Conservation (phyloP, 2,329 filamentous ascomycete genomes). For the Coleophoma cylindrospora region DNA sequence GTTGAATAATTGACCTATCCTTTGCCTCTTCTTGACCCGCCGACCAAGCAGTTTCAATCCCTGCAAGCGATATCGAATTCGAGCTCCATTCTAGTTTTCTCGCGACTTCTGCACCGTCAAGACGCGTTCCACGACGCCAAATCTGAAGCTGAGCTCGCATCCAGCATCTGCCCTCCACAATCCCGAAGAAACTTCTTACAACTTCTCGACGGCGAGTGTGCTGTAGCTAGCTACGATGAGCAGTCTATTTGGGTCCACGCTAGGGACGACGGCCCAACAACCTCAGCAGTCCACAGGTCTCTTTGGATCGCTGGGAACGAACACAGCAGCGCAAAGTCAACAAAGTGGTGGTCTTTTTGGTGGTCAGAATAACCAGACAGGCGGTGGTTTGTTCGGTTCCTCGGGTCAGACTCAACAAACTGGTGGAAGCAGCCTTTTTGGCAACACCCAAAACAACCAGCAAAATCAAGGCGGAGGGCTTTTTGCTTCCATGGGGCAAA, state of each 20-base stretch:
- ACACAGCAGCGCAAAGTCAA: slow-evolving; percentile 26
- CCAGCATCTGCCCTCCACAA: neutral
- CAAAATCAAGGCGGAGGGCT: slow-evolving; percentile 6
- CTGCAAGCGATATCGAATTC: too few species aligned
- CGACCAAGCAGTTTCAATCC: too few species aligned
- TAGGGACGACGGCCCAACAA: slow-evolving; percentile 10
- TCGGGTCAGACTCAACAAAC: slow-evolving; percentile 4
- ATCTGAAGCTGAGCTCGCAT: neutral
- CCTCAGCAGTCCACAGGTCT: slow-evolving; percentile 16
- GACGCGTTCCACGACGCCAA: neutral
- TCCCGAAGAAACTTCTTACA: neutral
- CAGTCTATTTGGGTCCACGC: slow-evolving; percentile 17
- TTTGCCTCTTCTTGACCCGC: too few species aligned
- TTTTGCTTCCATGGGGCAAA: slow-evolving; percentile 7
- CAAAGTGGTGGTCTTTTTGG: slow-evolving; percentile 24
- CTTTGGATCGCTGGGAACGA: slow-evolving; percentile 11
- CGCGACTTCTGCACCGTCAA: neutral
- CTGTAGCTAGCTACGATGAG: neutral
- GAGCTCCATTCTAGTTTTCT: neutral
- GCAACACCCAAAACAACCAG: slow-evolving; percentile 9
- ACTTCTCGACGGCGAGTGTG: too few species aligned
- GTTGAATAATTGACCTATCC: too few species aligned
- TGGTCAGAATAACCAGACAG: slow-evolving; percentile 12
- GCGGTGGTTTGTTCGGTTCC: slow-evolving; percentile 11
- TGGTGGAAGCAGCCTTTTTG: slow-evolving; percentile 8